Evolutionary conservation across 495 filamentous ascomycete species (phyloP).

Genomic region (Talaromyces wortmannii): DNA sequence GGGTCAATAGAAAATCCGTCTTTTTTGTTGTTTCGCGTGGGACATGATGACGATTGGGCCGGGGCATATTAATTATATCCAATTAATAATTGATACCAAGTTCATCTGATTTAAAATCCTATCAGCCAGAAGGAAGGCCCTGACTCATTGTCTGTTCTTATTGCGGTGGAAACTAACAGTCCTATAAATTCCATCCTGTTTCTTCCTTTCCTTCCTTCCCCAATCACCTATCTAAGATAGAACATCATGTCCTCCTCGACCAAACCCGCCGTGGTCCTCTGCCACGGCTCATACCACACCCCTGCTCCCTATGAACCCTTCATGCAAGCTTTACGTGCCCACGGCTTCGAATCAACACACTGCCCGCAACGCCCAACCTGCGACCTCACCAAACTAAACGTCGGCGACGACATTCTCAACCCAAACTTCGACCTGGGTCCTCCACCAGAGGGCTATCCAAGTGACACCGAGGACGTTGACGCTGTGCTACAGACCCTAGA

Average conservation of each 20-base stretch:
- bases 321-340: constrained; percentile 11
- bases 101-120: too few relatives aligned
- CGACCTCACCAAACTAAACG: constrained; percentile 19
- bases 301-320: constrained; percentile 23
- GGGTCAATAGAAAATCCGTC: too few relatives aligned
- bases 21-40: background rate
- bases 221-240: too few relatives aligned
- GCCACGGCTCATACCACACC: constrained; percentile 29
- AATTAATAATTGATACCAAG: background rate
- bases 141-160: too few relatives aligned
- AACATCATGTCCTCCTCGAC: too few relatives aligned
- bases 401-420: constrained; percentile 14
- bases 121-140: too few relatives aligned
- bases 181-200: too few relatives aligned
- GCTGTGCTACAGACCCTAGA: constrained; percentile 13
- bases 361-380: constrained; percentile 28
- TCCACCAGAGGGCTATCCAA: constrained; percentile 20
- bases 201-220: too few relatives aligned
- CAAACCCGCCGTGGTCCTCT: constrained; percentile 15
- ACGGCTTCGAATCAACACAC: constrained; percentile 16
- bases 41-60: background rate
- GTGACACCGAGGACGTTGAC: constrained; percentile 13
- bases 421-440: constrained; percentile 21
- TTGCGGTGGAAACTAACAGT: too few relatives aligned
- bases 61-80: background rate